phyloP scores from a whole-genome alignment of 768 basidiomycete species.

The Trametes cingulata region DNA sequence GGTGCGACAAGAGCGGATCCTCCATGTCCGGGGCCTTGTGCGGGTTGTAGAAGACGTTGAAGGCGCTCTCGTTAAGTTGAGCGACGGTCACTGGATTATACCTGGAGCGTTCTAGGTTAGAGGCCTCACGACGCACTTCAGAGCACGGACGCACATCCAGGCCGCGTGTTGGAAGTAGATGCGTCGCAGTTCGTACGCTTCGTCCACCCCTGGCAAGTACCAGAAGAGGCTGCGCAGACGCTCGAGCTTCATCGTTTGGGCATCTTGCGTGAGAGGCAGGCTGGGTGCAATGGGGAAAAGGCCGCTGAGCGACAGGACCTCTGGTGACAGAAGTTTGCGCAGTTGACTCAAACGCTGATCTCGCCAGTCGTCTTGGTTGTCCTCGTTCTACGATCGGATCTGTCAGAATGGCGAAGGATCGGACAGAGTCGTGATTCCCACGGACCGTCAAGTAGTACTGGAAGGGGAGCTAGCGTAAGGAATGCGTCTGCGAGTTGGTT shows the following conservation, averaged over 20 bases:
- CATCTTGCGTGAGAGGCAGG: conserved; percentile 38
- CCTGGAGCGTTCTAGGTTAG: conserved; percentile 38
- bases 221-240: conserved; percentile 60
- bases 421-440: conserved; percentile 1
- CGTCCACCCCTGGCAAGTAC: conserved; percentile 66
- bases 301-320: conserved; percentile 64
- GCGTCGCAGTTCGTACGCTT: conserved; percentile 59
- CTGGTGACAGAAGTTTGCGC: conserved; percentile 56
- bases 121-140: not conserved
- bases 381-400: conserved; percentile 54
- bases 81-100: conserved; percentile 62
- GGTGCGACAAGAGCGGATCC: conserved; percentile 48
- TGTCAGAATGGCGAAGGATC: conserved; percentile 5
- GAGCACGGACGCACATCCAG: conserved; percentile 57
- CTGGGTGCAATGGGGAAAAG: conserved; percentile 61
- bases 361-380: conserved; percentile 54
- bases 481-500: conserved; percentile 7
- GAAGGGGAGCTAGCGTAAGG: conserved; percentile 8
- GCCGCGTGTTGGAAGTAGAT: conserved; percentile 66
- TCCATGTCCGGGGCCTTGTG: conserved; percentile 44
- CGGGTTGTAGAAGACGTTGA: conserved; percentile 53
- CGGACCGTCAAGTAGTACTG: conserved; percentile 77
- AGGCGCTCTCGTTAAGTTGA: conserved; percentile 56
- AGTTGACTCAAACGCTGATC: conserved; percentile 50
- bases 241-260: conserved; percentile 33